Evolutionary conservation across 1,284 basidiomycete genomes (phyloP), one percentile per base, ranked within the genome.

Genomic region (Microbotryum intermedium): DNA sequence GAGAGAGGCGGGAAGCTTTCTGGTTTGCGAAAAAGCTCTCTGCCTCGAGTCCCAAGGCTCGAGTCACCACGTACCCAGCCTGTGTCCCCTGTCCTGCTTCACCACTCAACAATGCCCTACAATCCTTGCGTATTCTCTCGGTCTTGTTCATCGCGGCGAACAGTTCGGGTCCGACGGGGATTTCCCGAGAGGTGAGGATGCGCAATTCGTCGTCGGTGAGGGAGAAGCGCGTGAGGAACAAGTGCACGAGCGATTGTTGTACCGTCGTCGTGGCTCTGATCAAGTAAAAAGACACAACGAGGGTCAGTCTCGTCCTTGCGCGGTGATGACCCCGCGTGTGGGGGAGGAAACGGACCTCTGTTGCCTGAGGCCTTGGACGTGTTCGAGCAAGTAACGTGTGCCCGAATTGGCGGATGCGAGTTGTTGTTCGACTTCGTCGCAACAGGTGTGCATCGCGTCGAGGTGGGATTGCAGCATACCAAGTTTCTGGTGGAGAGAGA

Each of bases 131-230:
- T 61, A 97, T 94, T 51, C 77, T 77, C 67, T 88, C 84, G 0
- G 90, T 85, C 71, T 87, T 87, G 75, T 91, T 87, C 83, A 97
- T 89, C 0, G 87, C 86, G 2, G 79, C 77, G 72, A 97, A 97
- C 68, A 97, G 85, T 0, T 79, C 77, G 7, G 79, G 73, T 0
- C 85, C 84, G 16, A 94, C 80, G 2, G 84, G 82, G 1, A 91
- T 80, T 46, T 94, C 86, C 29, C 89, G 79, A 4, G 87, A 88
- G 0, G 82, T 83, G 50, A 98, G 79, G 0, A 85, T 82, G 44
- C 84, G 82, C 2, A 82, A 76, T 70, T 97, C 91, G 10, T 80
- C 78, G 2, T 86, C 80, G 1, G 77, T 82, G 8, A 97, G 82
- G 0, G 90, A 94, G 75, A 97, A 97, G 2, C 86, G 84, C 0